Evolutionary conservation across 768 basidiomycete genomes (phyloP).

Genomic region (Polyporus arcularius): DNA sequence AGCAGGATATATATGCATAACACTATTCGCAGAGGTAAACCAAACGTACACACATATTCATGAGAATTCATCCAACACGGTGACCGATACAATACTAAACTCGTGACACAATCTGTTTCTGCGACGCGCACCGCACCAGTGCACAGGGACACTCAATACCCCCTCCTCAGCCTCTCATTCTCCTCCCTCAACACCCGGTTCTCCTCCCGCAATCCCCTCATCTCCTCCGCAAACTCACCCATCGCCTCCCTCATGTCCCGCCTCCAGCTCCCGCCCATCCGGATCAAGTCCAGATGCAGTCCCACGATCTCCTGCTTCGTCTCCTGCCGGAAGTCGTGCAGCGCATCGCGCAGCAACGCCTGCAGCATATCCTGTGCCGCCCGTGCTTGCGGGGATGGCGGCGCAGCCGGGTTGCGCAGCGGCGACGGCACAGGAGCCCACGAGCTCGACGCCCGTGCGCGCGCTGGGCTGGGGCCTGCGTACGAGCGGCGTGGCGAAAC

Average conservation of each 20-base stretch:
- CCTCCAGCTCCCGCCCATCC: conserved; percentile 72
- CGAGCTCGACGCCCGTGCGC: conserved; percentile 7
- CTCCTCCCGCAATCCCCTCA: conserved; percentile 46
- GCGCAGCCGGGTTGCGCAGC: conserved; percentile 36
- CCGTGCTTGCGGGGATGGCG: conserved; percentile 41
- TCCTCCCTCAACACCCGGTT: conserved; percentile 63
- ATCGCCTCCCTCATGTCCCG: conserved; percentile 61
- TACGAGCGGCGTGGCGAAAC: conserved; percentile 39
- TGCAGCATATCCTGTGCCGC: conserved; percentile 63
- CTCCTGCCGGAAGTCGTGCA: conserved; percentile 73
- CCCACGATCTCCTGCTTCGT: conserved; percentile 72
- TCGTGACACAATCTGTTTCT: background rate
- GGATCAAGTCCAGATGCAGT: conserved; percentile 70
- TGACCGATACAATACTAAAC: background rate
- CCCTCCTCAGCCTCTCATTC: conserved; percentile 54
- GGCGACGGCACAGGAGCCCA: conserved; percentile 24
- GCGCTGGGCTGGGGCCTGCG: conserved; percentile 18
- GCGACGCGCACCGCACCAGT: background rate
- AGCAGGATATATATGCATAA: too few relatives aligned
- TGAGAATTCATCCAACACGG: too few relatives aligned
- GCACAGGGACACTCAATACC: conserved; percentile 27
- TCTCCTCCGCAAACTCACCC: conserved; percentile 62
- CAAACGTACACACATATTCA: background rate
- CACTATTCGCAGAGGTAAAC: background rate
- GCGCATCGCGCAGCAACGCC: conserved; percentile 66